phyloP scores from a whole-genome alignment of 176 grass and related monocot genomes.

The Elaeis guineensis region DNA sequence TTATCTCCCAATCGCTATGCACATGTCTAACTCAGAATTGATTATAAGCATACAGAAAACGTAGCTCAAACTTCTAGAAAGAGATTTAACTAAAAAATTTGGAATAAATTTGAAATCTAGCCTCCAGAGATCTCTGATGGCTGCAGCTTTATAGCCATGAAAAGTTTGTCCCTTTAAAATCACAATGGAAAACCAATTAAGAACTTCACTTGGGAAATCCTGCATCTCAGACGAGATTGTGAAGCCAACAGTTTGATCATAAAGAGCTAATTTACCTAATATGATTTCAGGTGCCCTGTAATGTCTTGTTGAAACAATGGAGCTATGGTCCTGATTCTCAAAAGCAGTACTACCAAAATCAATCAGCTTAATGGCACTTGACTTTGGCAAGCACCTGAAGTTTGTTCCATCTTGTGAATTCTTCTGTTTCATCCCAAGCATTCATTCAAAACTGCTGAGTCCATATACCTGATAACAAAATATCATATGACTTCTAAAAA shows the following conservation, averaged over 20 bases:
- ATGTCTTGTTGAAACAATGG: conserved; percentile 98
- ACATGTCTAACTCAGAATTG: too few relatives aligned
- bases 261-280: conserved; percentile 72
- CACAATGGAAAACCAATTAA: too few relatives aligned
- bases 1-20: too few relatives aligned
- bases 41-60: too few relatives aligned
- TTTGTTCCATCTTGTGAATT: conserved; percentile 62
- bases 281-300: conserved; percentile 99
- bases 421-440: conserved; percentile 71
- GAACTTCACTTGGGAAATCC: conserved; percentile 17
- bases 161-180: too few relatives aligned
- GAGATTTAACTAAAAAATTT: too few relatives aligned
- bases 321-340: conserved; percentile 71
- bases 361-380: conserved; percentile 98
- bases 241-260: conserved; percentile 30
- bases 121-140: too few relatives aligned
- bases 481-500: conserved; percentile 28
- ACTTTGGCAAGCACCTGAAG: conserved; percentile 93
- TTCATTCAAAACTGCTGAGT: conserved; percentile 46
- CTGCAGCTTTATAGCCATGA: too few relatives aligned
- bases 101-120: too few relatives aligned
- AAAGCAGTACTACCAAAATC: conserved; percentile 97
- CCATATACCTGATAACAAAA: conserved; percentile 25
- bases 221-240: conserved; percentile 42
- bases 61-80: too few relatives aligned